These are phyloP conservation scores for Myriosclerotinia scirpicola DNA, from an alignment of 2,329 filamentous ascomycete genomes.

Conservation along the genomic window DNA sequence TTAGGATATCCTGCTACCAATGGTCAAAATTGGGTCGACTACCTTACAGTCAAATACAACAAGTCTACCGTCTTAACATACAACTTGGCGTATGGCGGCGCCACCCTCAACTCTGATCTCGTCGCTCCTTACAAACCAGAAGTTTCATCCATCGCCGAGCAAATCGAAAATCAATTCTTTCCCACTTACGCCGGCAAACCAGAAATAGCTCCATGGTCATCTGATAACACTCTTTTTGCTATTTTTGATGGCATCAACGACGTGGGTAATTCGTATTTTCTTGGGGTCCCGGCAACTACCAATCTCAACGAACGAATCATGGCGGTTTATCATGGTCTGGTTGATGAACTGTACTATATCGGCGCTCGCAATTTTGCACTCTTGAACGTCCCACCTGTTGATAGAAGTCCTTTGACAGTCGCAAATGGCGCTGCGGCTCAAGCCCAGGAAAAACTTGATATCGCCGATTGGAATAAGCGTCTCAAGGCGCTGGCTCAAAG, in stretches of 20 bases:
- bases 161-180: conserved; percentile 46
- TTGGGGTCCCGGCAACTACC: conserved; percentile 37
- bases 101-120: conserved; percentile 44
- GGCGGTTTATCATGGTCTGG: conserved; percentile 45
- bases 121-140: conserved; percentile 42
- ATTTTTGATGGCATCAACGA: conserved; percentile 58
- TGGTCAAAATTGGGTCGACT: conserved; percentile 58
- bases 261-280: conserved; percentile 50
- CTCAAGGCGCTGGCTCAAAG: conserved; percentile 45
- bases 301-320: conserved; percentile 46
- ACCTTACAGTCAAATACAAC: conserved; percentile 48
- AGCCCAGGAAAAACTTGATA: conserved; percentile 45
- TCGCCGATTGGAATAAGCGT: conserved; percentile 53
- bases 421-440: conserved; percentile 43
- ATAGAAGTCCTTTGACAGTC: conserved; percentile 52
- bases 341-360: conserved; percentile 50
- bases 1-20: conserved; percentile 42
- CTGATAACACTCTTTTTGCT: conserved; percentile 32
- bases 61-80: conserved; percentile 49
- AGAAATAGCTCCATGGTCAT: conserved; percentile 31
- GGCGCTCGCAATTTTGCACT: conserved; percentile 60
- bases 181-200: conserved; percentile 43
- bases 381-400: conserved; percentile 58
- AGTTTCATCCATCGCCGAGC: conserved; percentile 43
- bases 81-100: conserved; percentile 51